Conservation (phyloP, 108 stramenopile genomes). For the Cyclostephanos invisitatus region DNA sequence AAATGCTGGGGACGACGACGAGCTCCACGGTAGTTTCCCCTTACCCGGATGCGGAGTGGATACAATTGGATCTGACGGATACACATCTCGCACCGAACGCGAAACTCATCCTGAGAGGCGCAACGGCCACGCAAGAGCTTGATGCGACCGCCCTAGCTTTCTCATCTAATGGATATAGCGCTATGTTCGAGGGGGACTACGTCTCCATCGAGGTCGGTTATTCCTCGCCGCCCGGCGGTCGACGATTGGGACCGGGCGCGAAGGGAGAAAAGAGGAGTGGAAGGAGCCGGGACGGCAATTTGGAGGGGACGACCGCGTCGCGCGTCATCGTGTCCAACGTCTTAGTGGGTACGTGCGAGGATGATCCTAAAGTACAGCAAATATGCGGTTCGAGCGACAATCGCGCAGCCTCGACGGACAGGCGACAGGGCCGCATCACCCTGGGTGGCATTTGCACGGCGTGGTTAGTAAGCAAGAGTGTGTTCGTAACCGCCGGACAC, state of each 20-base stretch:
- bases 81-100: not conserved
- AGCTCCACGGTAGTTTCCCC: constrained; percentile 1
- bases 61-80: constrained; percentile 2
- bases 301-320: not conserved
- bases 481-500: constrained; percentile 12
- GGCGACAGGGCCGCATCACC: not conserved
- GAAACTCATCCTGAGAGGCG: not conserved
- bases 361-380: not conserved
- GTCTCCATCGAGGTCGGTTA: not conserved
- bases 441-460: constrained; percentile 9
- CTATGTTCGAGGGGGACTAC: constrained; percentile 5
- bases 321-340: constrained; percentile 3
- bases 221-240: not conserved
- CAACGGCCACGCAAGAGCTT: not conserved
- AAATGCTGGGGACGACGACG: not conserved
- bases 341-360: constrained; percentile 1
- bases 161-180: not conserved
- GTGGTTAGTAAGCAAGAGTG: constrained; percentile 5
- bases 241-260: too few relatives aligned
- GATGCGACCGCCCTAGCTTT: not conserved
- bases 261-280: too few relatives aligned
- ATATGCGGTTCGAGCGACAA: constrained; percentile 7
- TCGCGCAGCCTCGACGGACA: constrained; percentile 6
- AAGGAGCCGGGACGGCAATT: too few relatives aligned
- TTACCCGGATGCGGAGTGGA: not conserved